A percentile compares a stretch with the other conserved stretches of the same genome.
Conservation (phyloP, 1,284 basidiomycete species). For the Dichomitus squalens region DNA sequence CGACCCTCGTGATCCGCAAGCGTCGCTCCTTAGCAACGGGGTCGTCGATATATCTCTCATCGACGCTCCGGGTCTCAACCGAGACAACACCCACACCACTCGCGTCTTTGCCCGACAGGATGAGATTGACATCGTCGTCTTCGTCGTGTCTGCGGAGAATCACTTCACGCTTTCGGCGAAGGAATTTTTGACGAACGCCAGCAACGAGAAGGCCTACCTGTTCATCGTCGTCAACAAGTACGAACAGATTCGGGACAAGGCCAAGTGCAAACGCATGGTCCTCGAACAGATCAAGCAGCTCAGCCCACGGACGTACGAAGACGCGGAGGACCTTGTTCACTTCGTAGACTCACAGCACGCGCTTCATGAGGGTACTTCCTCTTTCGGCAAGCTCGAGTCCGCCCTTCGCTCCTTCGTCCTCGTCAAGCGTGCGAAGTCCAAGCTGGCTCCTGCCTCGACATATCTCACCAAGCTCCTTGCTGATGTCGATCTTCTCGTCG, state of each 20-base stretch:
- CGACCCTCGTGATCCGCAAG: slow-evolving; percentile 71
- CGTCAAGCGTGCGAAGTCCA: slow-evolving; percentile 93
- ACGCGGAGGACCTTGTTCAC: slow-evolving; percentile 93
- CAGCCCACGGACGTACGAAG: slow-evolving; percentile 89
- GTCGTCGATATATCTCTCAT: slow-evolving; percentile 98
- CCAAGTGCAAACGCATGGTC: slow-evolving; percentile 87
- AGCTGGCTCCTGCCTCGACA: slow-evolving; percentile 93
- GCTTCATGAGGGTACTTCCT: slow-evolving; percentile 61
- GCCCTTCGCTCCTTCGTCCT: slow-evolving; percentile 94
- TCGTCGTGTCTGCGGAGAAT: slow-evolving; percentile 98
- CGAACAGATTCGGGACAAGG: slow-evolving; percentile 95
- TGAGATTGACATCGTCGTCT: slow-evolving; percentile 98
- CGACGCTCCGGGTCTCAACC: slow-evolving; percentile 97
- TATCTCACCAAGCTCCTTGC: slow-evolving; percentile 89
- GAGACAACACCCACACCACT: slow-evolving; percentile 95
- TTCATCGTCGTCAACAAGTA: slow-evolving; percentile 99
- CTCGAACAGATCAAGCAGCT: slow-evolving; percentile 95
- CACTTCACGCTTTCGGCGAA: slow-evolving; percentile 97
- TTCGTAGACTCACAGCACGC: slow-evolving; percentile 92
- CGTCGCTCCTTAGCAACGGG: slow-evolving; percentile 93
- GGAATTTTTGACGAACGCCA: slow-evolving; percentile 93
- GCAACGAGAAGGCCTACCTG: slow-evolving; percentile 96
- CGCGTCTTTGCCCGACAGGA: slow-evolving; percentile 95
- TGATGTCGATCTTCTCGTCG: slow-evolving; percentile 88
- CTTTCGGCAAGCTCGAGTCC: slow-evolving; percentile 91